Evolutionary conservation across 2,329 filamentous ascomycete species (phyloP).

Genomic region (Fusarium sp.): DNA sequence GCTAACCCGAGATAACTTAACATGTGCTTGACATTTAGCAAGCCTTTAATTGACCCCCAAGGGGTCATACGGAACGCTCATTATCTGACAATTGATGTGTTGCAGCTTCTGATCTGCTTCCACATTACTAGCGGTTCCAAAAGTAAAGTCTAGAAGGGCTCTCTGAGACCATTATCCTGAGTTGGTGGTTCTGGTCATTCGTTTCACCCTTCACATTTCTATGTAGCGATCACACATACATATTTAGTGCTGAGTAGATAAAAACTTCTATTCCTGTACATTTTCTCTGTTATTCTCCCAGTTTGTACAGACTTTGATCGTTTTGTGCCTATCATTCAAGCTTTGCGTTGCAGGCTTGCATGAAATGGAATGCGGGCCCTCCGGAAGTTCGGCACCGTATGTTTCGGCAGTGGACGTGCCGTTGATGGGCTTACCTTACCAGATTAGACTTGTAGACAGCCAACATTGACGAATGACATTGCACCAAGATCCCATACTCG

Average conservation of each 20-base stretch:
- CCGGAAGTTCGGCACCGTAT: constrained; percentile 51
- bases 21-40: neutral
- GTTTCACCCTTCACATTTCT: constrained; percentile 74
- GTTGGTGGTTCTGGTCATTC: constrained; percentile 70
- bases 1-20: constrained; percentile 16
- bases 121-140: constrained; percentile 71
- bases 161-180: constrained; percentile 70
- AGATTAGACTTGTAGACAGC: neutral
- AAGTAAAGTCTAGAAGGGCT: constrained; percentile 65
- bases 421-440: constrained; percentile 40
- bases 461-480: constrained; percentile 30
- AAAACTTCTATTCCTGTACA: constrained; percentile 5
- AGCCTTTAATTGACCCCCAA: neutral
- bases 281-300: neutral
- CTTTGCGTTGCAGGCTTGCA: constrained; percentile 23
- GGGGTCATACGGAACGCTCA: constrained; percentile 49
- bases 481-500: constrained; percentile 34
- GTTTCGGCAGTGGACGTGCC: constrained; percentile 43
- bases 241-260: neutral
- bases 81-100: constrained; percentile 67
- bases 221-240: constrained; percentile 1
- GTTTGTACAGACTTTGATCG: neutral
- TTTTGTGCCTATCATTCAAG: constrained; percentile 2
- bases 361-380: constrained; percentile 34
- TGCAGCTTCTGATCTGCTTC: constrained; percentile 69